Evolutionary conservation across 1,284 basidiomycete species (phyloP).

Genomic region (Leucoagaricus sp.): DNA sequence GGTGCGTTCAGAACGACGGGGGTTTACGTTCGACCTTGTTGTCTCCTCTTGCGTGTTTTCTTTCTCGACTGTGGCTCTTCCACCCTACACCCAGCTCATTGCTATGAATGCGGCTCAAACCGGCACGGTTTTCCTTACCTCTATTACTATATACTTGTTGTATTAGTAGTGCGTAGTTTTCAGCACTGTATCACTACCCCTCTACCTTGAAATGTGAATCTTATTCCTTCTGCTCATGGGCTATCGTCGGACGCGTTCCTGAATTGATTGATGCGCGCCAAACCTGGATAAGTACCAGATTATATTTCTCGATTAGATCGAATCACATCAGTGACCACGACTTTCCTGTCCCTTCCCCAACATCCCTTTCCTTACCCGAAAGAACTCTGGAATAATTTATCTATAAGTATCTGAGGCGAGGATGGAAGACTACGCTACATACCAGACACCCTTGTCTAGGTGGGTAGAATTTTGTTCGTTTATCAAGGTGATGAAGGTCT

Average conservation of each 20-base stretch:
- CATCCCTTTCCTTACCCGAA: not conserved
- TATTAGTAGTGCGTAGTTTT: constrained; percentile 8
- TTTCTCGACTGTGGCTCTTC: not conserved
- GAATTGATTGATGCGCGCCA: not conserved
- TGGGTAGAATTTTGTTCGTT: constrained; percentile 26
- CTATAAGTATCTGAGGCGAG: not conserved
- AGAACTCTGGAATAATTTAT: not conserved
- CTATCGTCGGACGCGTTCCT: not conserved
- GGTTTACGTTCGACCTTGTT: not conserved
- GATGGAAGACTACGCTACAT: constrained; percentile 70
- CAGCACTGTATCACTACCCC: constrained; percentile 7
- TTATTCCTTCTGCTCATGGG: not conserved
- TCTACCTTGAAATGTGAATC: not conserved
- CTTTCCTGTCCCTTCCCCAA: not conserved
- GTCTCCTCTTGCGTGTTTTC: not conserved
- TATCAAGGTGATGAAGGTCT: not conserved
- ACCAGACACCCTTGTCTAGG: constrained; percentile 79
- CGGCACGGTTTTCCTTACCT: not conserved
- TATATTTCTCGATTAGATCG: not conserved
- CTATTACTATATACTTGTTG: constrained; percentile 2
- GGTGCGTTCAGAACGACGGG: not conserved
- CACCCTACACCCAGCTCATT: not conserved
- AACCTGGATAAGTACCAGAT: constrained; percentile 2
- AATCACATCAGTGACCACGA: constrained; percentile 3
- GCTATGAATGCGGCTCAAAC: not conserved